Conservation (phyloP, 2,329 filamentous ascomycete genomes). For the Beauveria sp. region DNA sequence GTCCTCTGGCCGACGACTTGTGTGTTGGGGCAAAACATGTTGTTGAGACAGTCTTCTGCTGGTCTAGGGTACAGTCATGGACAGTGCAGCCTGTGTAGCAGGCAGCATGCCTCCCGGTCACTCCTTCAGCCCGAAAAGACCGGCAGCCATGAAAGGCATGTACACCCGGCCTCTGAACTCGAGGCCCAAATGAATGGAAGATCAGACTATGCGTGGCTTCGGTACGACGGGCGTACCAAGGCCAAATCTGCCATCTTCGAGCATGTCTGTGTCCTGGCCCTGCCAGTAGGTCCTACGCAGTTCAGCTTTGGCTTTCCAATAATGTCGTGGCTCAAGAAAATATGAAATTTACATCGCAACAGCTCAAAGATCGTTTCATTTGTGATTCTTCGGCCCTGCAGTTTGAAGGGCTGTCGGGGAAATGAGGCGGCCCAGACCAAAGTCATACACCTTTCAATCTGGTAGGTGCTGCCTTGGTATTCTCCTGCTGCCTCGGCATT, state of each 20-base stretch:
- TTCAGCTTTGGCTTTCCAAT: constrained; percentile 41
- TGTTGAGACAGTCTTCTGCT: constrained; percentile 40
- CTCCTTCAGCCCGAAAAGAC: constrained; percentile 38
- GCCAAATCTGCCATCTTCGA: constrained; percentile 39
- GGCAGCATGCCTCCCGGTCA: constrained; percentile 27
- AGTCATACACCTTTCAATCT: too few relatives aligned
- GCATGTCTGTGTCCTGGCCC: constrained; percentile 44
- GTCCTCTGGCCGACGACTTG: constrained; percentile 46
- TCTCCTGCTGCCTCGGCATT: too few relatives aligned
- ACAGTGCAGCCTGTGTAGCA: constrained; percentile 12
- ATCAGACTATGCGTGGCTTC: constrained; percentile 33
- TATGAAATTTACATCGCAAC: constrained; percentile 34
- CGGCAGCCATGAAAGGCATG: constrained; percentile 44
- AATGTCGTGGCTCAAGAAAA: constrained; percentile 53
- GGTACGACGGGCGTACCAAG: constrained; percentile 19
- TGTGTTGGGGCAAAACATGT: constrained; percentile 47
- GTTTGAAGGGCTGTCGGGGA: constrained; percentile 39
- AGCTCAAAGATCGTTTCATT: constrained; percentile 25
- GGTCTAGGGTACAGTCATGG: constrained; percentile 26
- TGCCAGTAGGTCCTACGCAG: constrained; percentile 28
- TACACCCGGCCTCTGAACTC: constrained; percentile 37
- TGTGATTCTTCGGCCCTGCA: constrained; percentile 25
- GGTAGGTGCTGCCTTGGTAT: too few relatives aligned
- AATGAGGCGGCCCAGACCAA: constrained; percentile 20
- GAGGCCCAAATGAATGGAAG: constrained; percentile 16